These are phyloP conservation scores for Zymoseptoria crescenta DNA, from an alignment of 2,329 filamentous ascomycete species.

Conservation along the genomic window DNA sequence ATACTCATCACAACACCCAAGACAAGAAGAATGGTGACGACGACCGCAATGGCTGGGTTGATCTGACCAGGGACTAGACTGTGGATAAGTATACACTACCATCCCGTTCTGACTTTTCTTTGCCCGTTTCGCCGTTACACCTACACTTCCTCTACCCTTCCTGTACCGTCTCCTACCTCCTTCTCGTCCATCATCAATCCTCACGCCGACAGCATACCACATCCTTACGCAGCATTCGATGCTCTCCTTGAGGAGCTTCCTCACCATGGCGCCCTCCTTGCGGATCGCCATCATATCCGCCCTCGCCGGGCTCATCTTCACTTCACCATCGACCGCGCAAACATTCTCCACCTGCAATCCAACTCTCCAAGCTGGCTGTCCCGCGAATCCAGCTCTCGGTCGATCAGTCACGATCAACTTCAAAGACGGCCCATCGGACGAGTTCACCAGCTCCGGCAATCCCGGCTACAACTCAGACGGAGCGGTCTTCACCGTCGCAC, in stretches of 20 bases:
- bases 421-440: slow-evolving; percentile 65
- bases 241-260: slow-evolving; percentile 20
- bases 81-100: slow-evolving; percentile 6
- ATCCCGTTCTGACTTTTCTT: slow-evolving; percentile 6
- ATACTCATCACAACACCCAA: neutral
- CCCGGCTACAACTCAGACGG: slow-evolving; percentile 71
- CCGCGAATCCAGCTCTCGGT: slow-evolving; percentile 70
- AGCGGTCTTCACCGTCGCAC: slow-evolving; percentile 69
- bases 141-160: neutral
- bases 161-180: neutral
- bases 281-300: slow-evolving; percentile 34
- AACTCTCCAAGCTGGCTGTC: slow-evolving; percentile 51
- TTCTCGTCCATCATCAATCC: neutral
- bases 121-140: neutral
- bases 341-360: slow-evolving; percentile 53
- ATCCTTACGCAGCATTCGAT: slow-evolving; percentile 14
- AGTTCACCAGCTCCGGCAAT: slow-evolving; percentile 60
- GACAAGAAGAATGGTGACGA: neutral
- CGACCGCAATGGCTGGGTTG: neutral
- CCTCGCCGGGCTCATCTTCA: slow-evolving; percentile 31
- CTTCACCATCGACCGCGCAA: slow-evolving; percentile 38
- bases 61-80: neutral
- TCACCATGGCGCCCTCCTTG: slow-evolving; percentile 26
- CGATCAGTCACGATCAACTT: slow-evolving; percentile 81
- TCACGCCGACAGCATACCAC: neutral